A percentile compares a stretch with the other conserved stretches of the same genome.
Conservation (phyloP, 768 basidiomycete species). For the Auricularia sp. region DNA sequence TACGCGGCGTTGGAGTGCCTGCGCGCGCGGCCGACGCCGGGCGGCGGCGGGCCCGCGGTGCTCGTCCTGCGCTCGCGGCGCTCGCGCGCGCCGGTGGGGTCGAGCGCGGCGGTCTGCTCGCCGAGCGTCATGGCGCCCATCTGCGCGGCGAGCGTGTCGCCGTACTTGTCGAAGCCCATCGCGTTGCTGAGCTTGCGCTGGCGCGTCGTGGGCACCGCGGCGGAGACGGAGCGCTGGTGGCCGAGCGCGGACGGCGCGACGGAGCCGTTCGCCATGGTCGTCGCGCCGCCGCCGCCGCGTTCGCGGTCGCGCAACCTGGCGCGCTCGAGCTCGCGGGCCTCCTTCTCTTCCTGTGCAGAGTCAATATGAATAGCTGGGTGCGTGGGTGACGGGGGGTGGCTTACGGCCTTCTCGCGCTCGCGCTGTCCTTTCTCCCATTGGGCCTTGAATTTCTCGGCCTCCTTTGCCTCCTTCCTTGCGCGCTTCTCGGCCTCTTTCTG, state of each 20-base stretch:
- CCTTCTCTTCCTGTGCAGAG: constrained; percentile 2
- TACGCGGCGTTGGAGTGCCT: neutral
- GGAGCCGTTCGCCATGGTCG: neutral
- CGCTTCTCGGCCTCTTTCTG: constrained; percentile 21
- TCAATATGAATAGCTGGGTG: neutral
- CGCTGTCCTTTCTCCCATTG: constrained; percentile 31
- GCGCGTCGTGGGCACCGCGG: neutral
- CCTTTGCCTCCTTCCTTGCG: constrained; percentile 44
- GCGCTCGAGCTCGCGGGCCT: neutral
- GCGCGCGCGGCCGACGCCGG: neutral
- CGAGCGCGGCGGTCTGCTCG: neutral
- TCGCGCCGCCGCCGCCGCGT: neutral
- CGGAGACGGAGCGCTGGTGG: neutral
- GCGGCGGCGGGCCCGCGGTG: neutral
- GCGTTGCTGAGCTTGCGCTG: constrained; percentile 2
- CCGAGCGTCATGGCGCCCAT: neutral
- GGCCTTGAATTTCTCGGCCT: constrained; percentile 27
- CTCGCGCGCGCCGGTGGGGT: neutral
- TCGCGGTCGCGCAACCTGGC: neutral
- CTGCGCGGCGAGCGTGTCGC: neutral
- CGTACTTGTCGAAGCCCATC: neutral
- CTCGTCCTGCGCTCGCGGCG: neutral
- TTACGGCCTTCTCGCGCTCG: constrained; percentile 16
- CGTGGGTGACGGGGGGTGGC: neutral
- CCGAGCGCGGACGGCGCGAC: neutral